Evolutionary conservation across 257 asterid genomes (phyloP).

Genomic region (Rubia yunnanensis): DNA sequence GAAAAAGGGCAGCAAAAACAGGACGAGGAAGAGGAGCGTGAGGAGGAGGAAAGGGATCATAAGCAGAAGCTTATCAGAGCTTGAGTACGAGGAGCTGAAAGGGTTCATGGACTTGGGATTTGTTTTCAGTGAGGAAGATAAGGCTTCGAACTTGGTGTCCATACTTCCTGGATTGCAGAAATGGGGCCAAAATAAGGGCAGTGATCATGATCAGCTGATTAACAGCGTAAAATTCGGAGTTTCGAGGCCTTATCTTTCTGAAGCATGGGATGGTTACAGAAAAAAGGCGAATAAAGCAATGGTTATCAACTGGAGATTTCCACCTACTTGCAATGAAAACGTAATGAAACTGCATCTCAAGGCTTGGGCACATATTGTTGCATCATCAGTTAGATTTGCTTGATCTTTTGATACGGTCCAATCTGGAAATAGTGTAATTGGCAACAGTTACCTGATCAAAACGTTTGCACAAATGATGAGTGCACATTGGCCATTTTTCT

Average conservation of each 20-base stretch:
- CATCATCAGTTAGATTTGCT: constrained; percentile 46
- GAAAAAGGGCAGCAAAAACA: background rate
- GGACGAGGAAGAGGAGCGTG: background rate
- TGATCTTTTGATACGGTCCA: background rate
- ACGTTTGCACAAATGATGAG: background rate
- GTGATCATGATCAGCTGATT: background rate
- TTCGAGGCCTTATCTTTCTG: constrained; percentile 72
- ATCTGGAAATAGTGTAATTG: constrained; percentile 5
- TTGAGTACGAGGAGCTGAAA: constrained; percentile 62
- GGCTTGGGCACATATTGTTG: constrained; percentile 77
- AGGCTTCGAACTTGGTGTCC: constrained; percentile 28
- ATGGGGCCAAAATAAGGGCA: constrained; percentile 24
- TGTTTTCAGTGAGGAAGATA: constrained; percentile 58
- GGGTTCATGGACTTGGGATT: constrained; percentile 83
- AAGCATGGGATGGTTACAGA: constrained; percentile 49
- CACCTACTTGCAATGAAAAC: constrained; percentile 27
- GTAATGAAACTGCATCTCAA: constrained; percentile 57
- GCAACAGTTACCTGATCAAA: background rate
- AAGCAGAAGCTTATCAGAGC: constrained; percentile 66
- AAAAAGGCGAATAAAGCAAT: constrained; percentile 16
- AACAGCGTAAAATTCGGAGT: background rate
- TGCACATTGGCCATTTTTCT: background rate
- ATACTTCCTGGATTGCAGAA: constrained; percentile 70
- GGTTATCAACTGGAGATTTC: constrained; percentile 41
- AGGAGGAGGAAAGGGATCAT: constrained; percentile 12